Conservation (phyloP, 1,284 basidiomycete species). For the Moniliella sp. region DNA sequence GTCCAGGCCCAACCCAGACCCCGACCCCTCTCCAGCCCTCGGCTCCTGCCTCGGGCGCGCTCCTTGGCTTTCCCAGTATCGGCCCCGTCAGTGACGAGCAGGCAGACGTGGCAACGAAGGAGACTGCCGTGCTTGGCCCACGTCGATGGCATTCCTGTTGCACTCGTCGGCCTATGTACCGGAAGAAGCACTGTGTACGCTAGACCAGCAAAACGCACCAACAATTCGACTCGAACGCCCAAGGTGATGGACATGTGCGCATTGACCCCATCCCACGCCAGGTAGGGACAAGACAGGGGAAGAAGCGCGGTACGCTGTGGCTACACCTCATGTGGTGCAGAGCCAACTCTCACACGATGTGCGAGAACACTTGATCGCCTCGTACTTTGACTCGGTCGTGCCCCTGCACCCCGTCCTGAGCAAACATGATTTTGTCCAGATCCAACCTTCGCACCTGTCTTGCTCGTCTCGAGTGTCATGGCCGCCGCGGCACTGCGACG, state of each 20-base stretch:
- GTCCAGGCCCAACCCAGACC: too few species aligned
- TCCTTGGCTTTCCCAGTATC: too few species aligned
- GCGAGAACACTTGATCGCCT: conserved; percentile 56
- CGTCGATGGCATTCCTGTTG: conserved; percentile 60
- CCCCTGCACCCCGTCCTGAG: conserved; percentile 71
- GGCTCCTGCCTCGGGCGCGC: too few species aligned
- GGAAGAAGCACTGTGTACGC: conserved; percentile 53
- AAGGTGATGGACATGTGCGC: conserved; percentile 65
- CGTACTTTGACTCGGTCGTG: conserved; percentile 64
- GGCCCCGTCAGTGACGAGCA: too few species aligned
- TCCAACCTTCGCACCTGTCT: conserved; percentile 50
- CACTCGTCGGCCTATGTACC: conserved; percentile 70
- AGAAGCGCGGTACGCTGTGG: too few species aligned
- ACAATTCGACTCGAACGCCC: conserved; percentile 40
- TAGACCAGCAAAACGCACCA: conserved; percentile 47
- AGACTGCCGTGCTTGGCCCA: conserved; percentile 45
- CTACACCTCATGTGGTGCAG: conserved; percentile 6
- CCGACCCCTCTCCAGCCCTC: too few species aligned
- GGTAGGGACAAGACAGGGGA: too few species aligned
- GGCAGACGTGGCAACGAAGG: too few species aligned
- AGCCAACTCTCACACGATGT: conserved; percentile 19
- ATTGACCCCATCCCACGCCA: conserved; percentile 43
- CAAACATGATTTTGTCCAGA: conserved; percentile 57
- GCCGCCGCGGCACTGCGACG: conserved; percentile 65
- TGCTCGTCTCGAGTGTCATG: conserved; percentile 81